Percentiles rank a stretch among this genome's conserved stretches.
Conservation (phyloP, 2,329 filamentous ascomycete genomes). For the Aspergillaceae sp. region DNA sequence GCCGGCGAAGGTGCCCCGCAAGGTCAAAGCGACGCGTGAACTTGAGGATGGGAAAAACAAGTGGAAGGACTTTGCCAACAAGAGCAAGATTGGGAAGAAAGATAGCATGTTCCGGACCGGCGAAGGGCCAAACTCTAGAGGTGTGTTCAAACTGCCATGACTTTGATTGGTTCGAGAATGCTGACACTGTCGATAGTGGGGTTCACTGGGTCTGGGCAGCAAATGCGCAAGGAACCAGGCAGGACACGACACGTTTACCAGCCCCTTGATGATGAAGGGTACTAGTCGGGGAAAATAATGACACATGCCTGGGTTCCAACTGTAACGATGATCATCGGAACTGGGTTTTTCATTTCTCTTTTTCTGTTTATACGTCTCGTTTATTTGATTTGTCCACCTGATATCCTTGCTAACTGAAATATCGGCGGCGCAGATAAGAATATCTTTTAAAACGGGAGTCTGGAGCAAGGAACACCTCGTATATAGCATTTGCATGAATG, state of each 20-base stretch:
- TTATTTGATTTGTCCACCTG: slow-evolving; percentile 4
- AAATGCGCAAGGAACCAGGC: slow-evolving; percentile 86
- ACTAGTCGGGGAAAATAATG: slow-evolving; percentile 14
- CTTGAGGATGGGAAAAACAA: slow-evolving; percentile 84
- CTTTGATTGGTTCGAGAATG: slow-evolving; percentile 1
- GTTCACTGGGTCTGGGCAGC: slow-evolving; percentile 88
- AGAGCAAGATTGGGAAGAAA: slow-evolving; percentile 65
- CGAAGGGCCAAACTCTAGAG: slow-evolving; percentile 75
- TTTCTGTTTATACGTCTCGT: slow-evolving; percentile 4
- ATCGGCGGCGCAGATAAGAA: slow-evolving; percentile 7
- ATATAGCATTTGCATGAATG: background rate
- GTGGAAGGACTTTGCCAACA: slow-evolving; percentile 87
- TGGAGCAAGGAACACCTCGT: background rate
- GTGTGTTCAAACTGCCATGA: slow-evolving; percentile 40
- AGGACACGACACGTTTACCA: slow-evolving; percentile 80
- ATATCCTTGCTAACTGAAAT: slow-evolving; percentile 12
- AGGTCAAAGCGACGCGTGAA: slow-evolving; percentile 82
- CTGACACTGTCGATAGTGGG: slow-evolving; percentile 56
- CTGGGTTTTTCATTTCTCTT: slow-evolving; percentile 1
- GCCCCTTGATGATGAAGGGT: slow-evolving; percentile 60
- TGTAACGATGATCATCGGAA: background rate
- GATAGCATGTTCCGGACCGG: slow-evolving; percentile 96
- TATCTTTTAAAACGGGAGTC: background rate
- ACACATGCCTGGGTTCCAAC: slow-evolving; percentile 1
- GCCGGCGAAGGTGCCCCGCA: slow-evolving; percentile 61